Base-by-base conservation (phyloP, 192 early-diverging fungal genomes). In the Mortierella antarctica region DNA sequence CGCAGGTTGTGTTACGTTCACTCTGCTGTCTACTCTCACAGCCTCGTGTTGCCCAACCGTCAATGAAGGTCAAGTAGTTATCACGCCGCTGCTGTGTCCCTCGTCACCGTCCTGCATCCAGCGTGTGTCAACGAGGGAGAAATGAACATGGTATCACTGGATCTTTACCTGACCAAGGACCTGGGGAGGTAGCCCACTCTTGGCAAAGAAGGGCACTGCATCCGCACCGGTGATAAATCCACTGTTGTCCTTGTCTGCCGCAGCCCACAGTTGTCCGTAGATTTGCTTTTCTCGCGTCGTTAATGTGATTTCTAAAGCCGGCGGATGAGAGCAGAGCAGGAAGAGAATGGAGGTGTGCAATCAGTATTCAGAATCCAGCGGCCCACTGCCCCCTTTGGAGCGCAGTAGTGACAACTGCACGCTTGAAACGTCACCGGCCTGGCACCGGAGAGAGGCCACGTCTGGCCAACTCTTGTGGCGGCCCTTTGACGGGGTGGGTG, bases 171-270 rank as follows among this genome's bases (percentile, higher is more conserved):
- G 84, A 50, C 89, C 91, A 15, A 95, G 83, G 17, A 86, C 74
- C 15, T 85, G 77, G 23, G 86, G 83, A 0, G 92, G 85, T 0
- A 95, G 84, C n/a, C 89, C 87, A 1, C 92, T 93, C 64, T 88
- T 91, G 59, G 88, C 87, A 85, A 93, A 91, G 68, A 95, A 93
- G 5, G 85, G 88, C 39, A 93, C 92, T 17, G 92, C 93, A 56
- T 87, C 84, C 48, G 88, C 82, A 15, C 93, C 93, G 7, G 85
- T 89, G 46, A 95, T 85, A 54, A 90, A 75, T 11, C 92, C 93
- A 62, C 88, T 86, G 31, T 87, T 86, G 10, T 88, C 78, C 6
- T 81, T 82, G 61, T 92, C 91, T n/a, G 90, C 90, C 6, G 83
- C 77, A 41, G 86, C 76, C 57, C 92, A 92, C 42, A 93, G 65